phyloP scores from a whole-genome alignment of 179 eudicot genomes.

The Beta lomatogona region DNA sequence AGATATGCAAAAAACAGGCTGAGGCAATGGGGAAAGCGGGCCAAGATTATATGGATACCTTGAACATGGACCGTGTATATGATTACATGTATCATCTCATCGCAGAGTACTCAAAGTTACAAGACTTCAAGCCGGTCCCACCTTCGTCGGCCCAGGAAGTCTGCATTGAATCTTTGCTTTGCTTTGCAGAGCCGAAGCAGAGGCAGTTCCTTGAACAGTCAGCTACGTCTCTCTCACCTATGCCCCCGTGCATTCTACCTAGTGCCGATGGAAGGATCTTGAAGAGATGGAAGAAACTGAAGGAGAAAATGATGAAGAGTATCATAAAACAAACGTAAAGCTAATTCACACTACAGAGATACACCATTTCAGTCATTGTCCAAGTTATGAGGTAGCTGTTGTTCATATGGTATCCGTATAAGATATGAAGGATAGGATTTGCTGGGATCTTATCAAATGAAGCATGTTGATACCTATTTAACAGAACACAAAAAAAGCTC shows the following conservation, averaged over 20 bases:
- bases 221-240: slow-evolving; percentile 48
- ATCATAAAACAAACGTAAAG: slow-evolving; percentile 14
- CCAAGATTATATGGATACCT: slow-evolving; percentile 67
- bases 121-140: slow-evolving; percentile 56
- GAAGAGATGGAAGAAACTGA: slow-evolving; percentile 45
- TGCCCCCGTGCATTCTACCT: slow-evolving; percentile 65
- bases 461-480: neutral
- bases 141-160: slow-evolving; percentile 64
- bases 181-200: slow-evolving; percentile 71
- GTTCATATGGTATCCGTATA: neutral
- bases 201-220: slow-evolving; percentile 64
- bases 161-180: slow-evolving; percentile 67
- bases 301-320: slow-evolving; percentile 37
- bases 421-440: slow-evolving; percentile 2
- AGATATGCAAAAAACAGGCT: slow-evolving; percentile 44
- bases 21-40: slow-evolving; percentile 61
- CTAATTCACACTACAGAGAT: neutral
- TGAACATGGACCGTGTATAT: slow-evolving; percentile 77
- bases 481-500: neutral
- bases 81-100: slow-evolving; percentile 88
- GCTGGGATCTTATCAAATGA: neutral
- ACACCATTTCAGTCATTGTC: slow-evolving; percentile 4
- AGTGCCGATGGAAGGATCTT: slow-evolving; percentile 34
- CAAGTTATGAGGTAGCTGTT: slow-evolving; percentile 2
- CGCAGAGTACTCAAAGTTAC: slow-evolving; percentile 72